phyloP scores from a whole-genome alignment of 202 grass and related monocot genomes.

The Panicum virgatum region DNA sequence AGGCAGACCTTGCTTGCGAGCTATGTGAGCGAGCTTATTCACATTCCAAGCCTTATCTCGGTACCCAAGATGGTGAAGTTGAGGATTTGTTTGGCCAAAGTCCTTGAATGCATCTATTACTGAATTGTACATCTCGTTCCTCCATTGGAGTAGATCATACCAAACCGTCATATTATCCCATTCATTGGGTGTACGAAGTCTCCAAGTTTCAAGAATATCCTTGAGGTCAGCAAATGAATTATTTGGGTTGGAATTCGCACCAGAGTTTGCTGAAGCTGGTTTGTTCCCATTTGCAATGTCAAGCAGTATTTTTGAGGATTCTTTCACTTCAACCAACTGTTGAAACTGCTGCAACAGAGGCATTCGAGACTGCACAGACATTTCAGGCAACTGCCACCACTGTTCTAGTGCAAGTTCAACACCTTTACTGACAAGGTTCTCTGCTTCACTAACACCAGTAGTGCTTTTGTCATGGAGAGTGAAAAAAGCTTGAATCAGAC shows the following conservation, averaged over 20 bases:
- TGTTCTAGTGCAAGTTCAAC: slow-evolving; percentile 95
- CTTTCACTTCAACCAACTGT: slow-evolving; percentile 97
- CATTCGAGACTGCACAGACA: slow-evolving; percentile 86
- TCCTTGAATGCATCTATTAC: slow-evolving; percentile 99
- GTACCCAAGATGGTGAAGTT: slow-evolving; percentile 99
- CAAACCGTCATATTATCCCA: slow-evolving; percentile 97
- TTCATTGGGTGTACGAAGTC: slow-evolving; percentile 92
- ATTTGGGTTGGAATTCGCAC: slow-evolving; percentile 76
- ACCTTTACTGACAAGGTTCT: slow-evolving; percentile 84
- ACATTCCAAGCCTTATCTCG: slow-evolving; percentile 99
- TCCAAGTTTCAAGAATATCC: slow-evolving; percentile 99
- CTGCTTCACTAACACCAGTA: slow-evolving; percentile 82
- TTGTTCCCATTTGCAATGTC: slow-evolving; percentile 98
- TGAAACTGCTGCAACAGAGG: slow-evolving; percentile 97
- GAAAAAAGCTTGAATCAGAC: slow-evolving; percentile 87
- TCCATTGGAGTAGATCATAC: slow-evolving; percentile 98
- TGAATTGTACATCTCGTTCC: slow-evolving; percentile 99
- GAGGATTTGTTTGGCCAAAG: slow-evolving; percentile 83
- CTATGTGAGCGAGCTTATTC: slow-evolving; percentile 95
- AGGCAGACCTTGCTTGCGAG: slow-evolving; percentile 94
- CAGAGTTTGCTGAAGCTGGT: slow-evolving; percentile 78
- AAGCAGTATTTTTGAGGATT: slow-evolving; percentile 88
- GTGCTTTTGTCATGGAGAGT: slow-evolving; percentile 83
- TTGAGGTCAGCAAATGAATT: slow-evolving; percentile 91
- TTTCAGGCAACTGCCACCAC: slow-evolving; percentile 99